phyloP scores from a whole-genome alignment of 495 filamentous ascomycete species.

The Diplogelasinospora grovesii region DNA sequence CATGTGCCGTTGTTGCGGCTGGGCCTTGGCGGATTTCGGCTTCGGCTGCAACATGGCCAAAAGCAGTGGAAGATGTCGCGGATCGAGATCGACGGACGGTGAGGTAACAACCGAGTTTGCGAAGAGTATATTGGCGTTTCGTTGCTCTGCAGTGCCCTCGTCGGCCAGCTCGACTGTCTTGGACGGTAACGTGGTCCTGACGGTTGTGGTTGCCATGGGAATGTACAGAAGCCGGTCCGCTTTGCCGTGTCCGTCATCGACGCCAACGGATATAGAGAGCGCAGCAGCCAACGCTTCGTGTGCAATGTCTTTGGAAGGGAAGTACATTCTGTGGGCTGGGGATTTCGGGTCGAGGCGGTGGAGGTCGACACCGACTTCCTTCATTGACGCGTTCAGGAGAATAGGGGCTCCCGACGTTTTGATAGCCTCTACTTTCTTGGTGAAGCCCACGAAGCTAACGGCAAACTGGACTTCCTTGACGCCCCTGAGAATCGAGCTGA shows the following conservation, averaged over 20 bases:
- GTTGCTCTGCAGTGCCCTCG: constrained; percentile 68
- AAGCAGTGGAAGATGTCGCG: constrained; percentile 81
- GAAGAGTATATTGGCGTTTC: constrained; percentile 93
- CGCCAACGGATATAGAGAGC: constrained; percentile 81
- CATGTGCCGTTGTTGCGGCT: constrained; percentile 45
- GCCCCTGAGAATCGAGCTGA: constrained; percentile 81
- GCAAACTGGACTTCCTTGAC: constrained; percentile 96
- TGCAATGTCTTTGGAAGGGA: constrained; percentile 83
- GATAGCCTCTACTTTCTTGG: constrained; percentile 62
- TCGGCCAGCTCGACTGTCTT: constrained; percentile 81
- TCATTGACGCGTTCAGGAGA: constrained; percentile 82
- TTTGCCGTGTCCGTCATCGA: constrained; percentile 81
- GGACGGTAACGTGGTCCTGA: constrained; percentile 89
- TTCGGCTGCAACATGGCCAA: constrained; percentile 62
- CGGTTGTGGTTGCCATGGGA: constrained; percentile 95
- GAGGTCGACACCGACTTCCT: constrained; percentile 89
- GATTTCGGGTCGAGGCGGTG: constrained; percentile 90
- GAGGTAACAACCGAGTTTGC: constrained; percentile 95
- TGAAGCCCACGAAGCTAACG: constrained; percentile 83
- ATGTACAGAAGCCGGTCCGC: constrained; percentile 86
- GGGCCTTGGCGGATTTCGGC: constrained; percentile 45
- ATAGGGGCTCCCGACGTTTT: constrained; percentile 61
- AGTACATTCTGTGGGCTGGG: constrained; percentile 98
- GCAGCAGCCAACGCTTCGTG: constrained; percentile 92
- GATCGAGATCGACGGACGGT: constrained; percentile 91